A percentile compares a stretch with the other conserved stretches of the same genome.
phyloP scores from a whole-genome alignment of 139 green algal species.

The Diplosphaera chodatii region DNA sequence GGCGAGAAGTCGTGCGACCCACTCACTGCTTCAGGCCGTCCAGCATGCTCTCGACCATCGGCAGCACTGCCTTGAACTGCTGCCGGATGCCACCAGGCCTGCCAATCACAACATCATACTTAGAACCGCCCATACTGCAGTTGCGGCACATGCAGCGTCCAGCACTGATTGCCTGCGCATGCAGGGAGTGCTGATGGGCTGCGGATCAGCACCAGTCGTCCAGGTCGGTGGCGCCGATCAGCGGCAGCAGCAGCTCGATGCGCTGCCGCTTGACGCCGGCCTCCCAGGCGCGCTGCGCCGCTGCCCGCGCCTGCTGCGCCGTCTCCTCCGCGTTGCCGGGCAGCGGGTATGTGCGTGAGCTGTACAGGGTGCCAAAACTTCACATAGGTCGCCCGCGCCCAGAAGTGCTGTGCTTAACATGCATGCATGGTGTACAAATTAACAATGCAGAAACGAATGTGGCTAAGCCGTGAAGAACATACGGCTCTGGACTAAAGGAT shows the following conservation, averaged over 20 bases:
- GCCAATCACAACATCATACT: background rate
- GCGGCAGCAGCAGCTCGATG: constrained; percentile 76
- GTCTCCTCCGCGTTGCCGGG: constrained; percentile 28
- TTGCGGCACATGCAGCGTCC: too few species aligned
- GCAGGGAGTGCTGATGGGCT: too few species aligned
- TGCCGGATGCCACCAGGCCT: constrained; percentile 79
- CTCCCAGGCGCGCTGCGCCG: constrained; percentile 48
- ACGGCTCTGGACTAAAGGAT: too few species aligned
- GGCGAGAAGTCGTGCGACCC: too few species aligned
- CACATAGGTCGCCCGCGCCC: too few species aligned
- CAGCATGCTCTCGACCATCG: constrained; percentile 68
- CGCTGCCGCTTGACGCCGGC: constrained; percentile 54
- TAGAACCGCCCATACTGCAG: too few species aligned
- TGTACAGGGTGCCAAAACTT: too few species aligned
- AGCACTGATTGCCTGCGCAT: too few species aligned
- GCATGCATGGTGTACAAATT: too few species aligned
- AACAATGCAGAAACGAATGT: too few species aligned
- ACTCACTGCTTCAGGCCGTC: constrained; percentile 52
- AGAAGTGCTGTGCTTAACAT: too few species aligned
- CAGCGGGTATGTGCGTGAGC: background rate
- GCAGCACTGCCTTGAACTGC: constrained; percentile 71
- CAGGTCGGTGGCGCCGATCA: constrained; percentile 87
- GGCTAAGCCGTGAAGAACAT: too few species aligned
- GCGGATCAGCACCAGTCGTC: constrained; percentile 92
- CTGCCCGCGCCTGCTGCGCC: constrained; percentile 50